Conservation (phyloP, 805 yeast species). For the Candida succiphila region DNA sequence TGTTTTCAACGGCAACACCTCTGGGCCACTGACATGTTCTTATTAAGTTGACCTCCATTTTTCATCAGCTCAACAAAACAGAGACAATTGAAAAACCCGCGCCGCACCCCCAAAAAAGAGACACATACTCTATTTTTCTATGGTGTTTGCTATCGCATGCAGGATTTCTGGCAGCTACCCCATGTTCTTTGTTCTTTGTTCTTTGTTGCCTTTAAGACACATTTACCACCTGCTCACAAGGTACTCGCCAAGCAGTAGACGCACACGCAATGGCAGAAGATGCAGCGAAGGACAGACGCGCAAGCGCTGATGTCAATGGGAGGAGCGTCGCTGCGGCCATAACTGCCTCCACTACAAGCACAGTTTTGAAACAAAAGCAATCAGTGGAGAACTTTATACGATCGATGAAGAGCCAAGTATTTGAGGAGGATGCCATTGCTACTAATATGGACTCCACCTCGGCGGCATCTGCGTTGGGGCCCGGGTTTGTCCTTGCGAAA, state of each 20-base stretch:
- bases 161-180: no score
- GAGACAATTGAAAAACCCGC: no score
- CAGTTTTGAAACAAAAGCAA: no score
- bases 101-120: no score
- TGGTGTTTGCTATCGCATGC: no score
- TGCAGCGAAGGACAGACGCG: neutral
- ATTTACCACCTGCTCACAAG: neutral
- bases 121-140: no score
- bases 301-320: neutral
- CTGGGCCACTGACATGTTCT: no score
- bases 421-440: conserved; percentile 7
- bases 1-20: no score
- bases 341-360: no score
- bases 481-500: neutral
- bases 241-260: neutral
- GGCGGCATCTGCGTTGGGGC: neutral
- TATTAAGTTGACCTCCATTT: no score
- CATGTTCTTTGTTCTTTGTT: no score
- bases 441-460: neutral
- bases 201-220: conserved; percentile 2
- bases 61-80: no score
- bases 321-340: neutral
- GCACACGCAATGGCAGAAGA: neutral
- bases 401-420: conserved; percentile 12
- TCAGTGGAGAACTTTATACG: conserved; percentile 8